phyloP scores from a whole-genome alignment of 306 rosid species.

The Gastrolobium villosum region DNA sequence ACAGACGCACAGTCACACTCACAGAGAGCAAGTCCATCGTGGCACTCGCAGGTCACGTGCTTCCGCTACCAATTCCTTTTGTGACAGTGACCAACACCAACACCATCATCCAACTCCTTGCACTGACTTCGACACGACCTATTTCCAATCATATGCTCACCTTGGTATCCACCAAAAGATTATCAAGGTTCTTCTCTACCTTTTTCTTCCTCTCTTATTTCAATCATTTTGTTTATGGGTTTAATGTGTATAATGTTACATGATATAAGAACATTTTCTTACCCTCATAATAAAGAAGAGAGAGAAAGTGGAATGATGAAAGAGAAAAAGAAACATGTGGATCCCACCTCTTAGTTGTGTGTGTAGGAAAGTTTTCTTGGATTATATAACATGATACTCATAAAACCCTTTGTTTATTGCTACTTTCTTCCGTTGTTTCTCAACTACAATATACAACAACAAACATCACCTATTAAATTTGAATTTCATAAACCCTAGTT shows the following conservation, averaged over 20 bases:
- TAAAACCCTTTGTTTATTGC: too few relatives aligned
- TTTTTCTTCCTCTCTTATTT: background rate
- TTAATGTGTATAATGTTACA: too few relatives aligned
- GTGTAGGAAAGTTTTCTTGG: too few relatives aligned
- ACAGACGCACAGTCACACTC: slow-evolving; percentile 33
- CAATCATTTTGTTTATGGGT: background rate
- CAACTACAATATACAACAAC: background rate
- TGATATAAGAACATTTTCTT: too few relatives aligned
- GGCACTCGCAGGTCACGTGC: slow-evolving; percentile 74
- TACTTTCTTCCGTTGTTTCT: background rate
- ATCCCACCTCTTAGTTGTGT: too few relatives aligned
- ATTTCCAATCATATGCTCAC: slow-evolving; percentile 93
- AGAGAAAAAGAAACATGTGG: too few relatives aligned
- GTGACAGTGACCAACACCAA: slow-evolving; percentile 49
- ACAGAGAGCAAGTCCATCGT: slow-evolving; percentile 70
- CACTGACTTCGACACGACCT: slow-evolving; percentile 93
- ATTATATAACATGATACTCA: too few relatives aligned
- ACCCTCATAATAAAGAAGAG: too few relatives aligned
- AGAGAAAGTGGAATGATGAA: too few relatives aligned
- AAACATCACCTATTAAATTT: background rate
- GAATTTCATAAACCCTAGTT: slow-evolving; percentile 37
- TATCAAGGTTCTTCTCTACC: slow-evolving; percentile 73
- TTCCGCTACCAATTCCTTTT: background rate
- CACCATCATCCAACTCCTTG: slow-evolving; percentile 67
- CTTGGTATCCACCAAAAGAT: slow-evolving; percentile 97